Percentiles rank a stretch among this genome's conserved stretches.
Conservation (phyloP, 2,329 filamentous ascomycete genomes). For the Pseudocercospora fijiensis region DNA sequence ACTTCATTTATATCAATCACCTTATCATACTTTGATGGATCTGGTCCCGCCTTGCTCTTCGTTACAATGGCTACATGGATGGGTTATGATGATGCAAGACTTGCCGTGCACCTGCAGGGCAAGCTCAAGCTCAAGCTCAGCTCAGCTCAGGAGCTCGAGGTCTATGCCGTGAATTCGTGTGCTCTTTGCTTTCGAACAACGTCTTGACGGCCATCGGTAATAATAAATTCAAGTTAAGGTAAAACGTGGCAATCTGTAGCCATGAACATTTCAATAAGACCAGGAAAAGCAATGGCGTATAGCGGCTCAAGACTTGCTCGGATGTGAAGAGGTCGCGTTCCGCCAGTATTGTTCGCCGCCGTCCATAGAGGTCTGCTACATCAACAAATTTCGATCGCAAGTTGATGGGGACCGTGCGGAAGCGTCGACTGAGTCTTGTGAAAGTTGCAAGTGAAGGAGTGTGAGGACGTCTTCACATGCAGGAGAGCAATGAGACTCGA, state of each 20-base stretch:
- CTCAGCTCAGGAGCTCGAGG: background rate
- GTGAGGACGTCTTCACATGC: background rate
- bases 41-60: background rate
- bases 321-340: background rate
- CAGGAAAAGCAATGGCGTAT: background rate
- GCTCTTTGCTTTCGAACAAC: background rate
- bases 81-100: constrained; percentile 18
- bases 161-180: background rate
- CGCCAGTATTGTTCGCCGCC: background rate
- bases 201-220: background rate
- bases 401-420: background rate
- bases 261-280: background rate
- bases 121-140: background rate
- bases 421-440: too few species aligned
- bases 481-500: background rate
- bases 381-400: background rate
- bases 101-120: constrained; percentile 7
- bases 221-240: background rate
- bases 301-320: background rate
- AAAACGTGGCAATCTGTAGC: background rate
- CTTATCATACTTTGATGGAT: background rate
- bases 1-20: background rate
- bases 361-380: background rate
- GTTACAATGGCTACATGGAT: background rate
- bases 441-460: background rate